A percentile compares a stretch with the other conserved stretches of the same genome.
Conservation (phyloP, 1,139 yeast genomes). For the Magnusiomyces fungicola region DNA sequence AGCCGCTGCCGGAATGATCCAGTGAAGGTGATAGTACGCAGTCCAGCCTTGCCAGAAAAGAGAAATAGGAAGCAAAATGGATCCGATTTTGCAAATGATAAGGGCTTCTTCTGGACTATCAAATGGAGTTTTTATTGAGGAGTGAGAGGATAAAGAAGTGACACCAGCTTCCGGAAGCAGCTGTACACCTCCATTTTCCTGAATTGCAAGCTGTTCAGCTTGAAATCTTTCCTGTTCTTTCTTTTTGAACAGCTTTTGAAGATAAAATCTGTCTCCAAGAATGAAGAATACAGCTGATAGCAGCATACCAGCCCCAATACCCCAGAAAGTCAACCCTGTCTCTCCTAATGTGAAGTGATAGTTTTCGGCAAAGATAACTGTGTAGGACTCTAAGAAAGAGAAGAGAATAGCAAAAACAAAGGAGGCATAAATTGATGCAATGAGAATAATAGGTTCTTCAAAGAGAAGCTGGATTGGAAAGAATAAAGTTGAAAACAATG, state of each 20-base stretch:
- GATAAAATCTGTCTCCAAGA: slow-evolving; percentile 5
- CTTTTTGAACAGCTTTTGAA: slow-evolving; percentile 1
- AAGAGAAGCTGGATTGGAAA: slow-evolving; percentile 37
- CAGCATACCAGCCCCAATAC: slow-evolving; percentile 8
- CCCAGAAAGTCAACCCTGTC: slow-evolving; percentile 6
- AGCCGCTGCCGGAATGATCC: slow-evolving; percentile 60
- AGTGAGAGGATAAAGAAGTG: not conserved
- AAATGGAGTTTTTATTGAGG: not conserved
- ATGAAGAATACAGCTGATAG: slow-evolving; percentile 4
- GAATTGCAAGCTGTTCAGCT: not conserved
- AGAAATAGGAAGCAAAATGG: slow-evolving; percentile 8
- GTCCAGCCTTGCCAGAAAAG: slow-evolving; percentile 14
- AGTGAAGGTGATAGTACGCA: slow-evolving; percentile 40
- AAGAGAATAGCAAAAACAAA: slow-evolving; percentile 38
- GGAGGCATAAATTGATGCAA: slow-evolving; percentile 36
- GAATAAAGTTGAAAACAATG: slow-evolving; percentile 30
- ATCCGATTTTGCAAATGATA: slow-evolving; percentile 6
- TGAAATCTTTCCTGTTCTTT: not conserved
- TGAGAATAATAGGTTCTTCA: slow-evolving; percentile 36
- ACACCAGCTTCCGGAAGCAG: not conserved
- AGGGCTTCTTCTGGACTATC: slow-evolving; percentile 6
- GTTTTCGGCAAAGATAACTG: slow-evolving; percentile 27
- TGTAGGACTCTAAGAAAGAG: slow-evolving; percentile 36
- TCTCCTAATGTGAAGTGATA: slow-evolving; percentile 6
- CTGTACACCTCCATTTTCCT: not conserved